A percentile compares a stretch with the other conserved stretches of the same genome.
Evolutionary conservation across 805 yeast genomes (phyloP).

Genomic region (Groenewaldozyma tartarivorans): DNA sequence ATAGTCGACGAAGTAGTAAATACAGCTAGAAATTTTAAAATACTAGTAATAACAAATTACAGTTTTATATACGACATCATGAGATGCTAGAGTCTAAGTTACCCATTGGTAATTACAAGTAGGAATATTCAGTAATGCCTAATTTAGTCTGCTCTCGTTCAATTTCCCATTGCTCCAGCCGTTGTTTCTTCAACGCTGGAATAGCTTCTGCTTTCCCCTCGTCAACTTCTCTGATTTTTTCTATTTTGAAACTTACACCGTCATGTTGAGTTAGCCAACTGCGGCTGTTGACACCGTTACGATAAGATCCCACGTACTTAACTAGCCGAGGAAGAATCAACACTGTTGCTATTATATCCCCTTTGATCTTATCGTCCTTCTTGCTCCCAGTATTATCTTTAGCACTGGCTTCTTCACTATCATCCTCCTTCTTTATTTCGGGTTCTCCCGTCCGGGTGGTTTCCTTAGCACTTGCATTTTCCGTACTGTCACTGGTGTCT

Average conservation of each 20-base stretch:
- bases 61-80: too few species aligned
- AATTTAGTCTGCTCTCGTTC: neutral
- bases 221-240: constrained; percentile 33
- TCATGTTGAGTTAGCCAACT: constrained; percentile 66
- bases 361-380: constrained; percentile 8
- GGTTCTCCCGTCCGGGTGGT: neutral
- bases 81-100: too few species aligned
- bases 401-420: neutral
- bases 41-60: too few species aligned
- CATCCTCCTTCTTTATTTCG: neutral
- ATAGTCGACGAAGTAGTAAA: too few species aligned
- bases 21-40: too few species aligned
- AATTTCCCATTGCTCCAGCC: constrained; percentile 27
- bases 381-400: neutral
- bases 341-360: constrained; percentile 48
- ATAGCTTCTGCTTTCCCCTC: constrained; percentile 27
- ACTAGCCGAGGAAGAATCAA: constrained; percentile 59
- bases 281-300: constrained; percentile 66
- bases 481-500: neutral
- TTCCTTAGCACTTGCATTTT: constrained; percentile 3
- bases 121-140: too few species aligned
- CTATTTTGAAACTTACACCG: constrained; percentile 66
- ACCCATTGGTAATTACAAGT: too few species aligned
- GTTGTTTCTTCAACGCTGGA: constrained; percentile 19
- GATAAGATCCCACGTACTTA: constrained; percentile 53